Percentiles rank a stretch among this genome's conserved stretches.
These are phyloP conservation scores for Cystobasidium slooffiae DNA, from an alignment of 1,284 basidiomycete genomes.

Conservation along the genomic window DNA sequence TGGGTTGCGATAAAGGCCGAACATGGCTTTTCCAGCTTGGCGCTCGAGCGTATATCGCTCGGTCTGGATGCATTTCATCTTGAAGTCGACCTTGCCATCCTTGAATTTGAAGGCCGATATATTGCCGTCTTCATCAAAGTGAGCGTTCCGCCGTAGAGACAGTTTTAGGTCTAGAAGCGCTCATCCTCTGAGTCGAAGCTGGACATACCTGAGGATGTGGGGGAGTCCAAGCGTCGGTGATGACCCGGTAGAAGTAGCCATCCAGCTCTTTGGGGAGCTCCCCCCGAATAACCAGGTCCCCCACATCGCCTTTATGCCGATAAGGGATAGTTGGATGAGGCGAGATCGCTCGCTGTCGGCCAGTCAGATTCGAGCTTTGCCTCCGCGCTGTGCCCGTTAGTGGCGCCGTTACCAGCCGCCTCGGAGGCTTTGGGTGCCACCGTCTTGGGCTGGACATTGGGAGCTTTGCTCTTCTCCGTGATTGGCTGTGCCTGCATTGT, in stretches of 20 bases:
- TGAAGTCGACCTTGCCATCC: neutral
- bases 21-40: neutral
- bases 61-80: neutral
- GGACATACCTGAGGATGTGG: neutral
- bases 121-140: neutral
- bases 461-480: constrained; percentile 50
- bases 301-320: neutral
- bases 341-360: neutral
- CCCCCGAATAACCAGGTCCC: no score
- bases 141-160: neutral
- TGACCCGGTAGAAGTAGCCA: neutral
- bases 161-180: neutral
- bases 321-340: neutral
- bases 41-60: constrained; percentile 1
- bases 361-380: neutral
- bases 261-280: neutral
- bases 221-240: neutral
- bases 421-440: neutral
- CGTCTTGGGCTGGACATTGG: neutral
- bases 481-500: no score
- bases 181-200: neutral
- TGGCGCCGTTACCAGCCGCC: neutral
- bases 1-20: neutral
- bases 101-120: neutral
- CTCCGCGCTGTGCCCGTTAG: neutral